Evolutionary conservation across 2,329 filamentous ascomycete genomes (phyloP).

Genomic region (Aureobasidium musti): DNA sequence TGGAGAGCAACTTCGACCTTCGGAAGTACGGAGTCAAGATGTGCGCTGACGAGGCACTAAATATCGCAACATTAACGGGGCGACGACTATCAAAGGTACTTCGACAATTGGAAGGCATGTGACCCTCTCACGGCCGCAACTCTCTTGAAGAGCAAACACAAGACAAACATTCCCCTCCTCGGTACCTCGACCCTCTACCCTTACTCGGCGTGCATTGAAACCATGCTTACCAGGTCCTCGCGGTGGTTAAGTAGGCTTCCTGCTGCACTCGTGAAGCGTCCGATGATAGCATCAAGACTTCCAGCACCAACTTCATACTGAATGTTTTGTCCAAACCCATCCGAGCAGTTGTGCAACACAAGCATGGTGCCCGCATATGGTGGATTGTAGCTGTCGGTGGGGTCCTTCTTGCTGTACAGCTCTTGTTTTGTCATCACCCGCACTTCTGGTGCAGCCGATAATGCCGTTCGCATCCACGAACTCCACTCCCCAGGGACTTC

Average conservation of each 20-base stretch:
- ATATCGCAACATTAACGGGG: slow-evolving; percentile 26
- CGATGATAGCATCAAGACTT: slow-evolving; percentile 22
- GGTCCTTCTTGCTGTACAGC: slow-evolving; percentile 10
- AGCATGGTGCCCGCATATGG: slow-evolving; percentile 9
- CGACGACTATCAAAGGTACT: slow-evolving; percentile 20
- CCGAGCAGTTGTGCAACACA: slow-evolving; percentile 25
- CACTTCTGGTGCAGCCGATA: background rate
- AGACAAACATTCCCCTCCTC: slow-evolving; percentile 2
- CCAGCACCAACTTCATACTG: background rate
- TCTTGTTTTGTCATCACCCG: background rate
- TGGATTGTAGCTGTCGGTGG: background rate
- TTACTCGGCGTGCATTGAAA: background rate
- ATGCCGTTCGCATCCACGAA: background rate
- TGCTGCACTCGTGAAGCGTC: slow-evolving; percentile 20
- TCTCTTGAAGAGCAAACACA: slow-evolving; percentile 12
- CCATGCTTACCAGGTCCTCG: slow-evolving; percentile 17
- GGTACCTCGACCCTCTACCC: background rate
- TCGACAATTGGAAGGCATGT: slow-evolving; percentile 19
- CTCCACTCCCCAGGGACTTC: slow-evolving; percentile 9
- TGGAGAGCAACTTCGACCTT: slow-evolving; percentile 5
- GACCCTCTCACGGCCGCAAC: slow-evolving; percentile 26
- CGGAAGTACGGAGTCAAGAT: slow-evolving; percentile 26
- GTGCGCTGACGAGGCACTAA: slow-evolving; percentile 27
- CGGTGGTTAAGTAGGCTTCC: slow-evolving; percentile 21
- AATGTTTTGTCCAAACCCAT: slow-evolving; percentile 26